Base-by-base conservation (phyloP, 2,329 filamentous ascomycete genomes). In the Cladorrhinum sp. region DNA sequence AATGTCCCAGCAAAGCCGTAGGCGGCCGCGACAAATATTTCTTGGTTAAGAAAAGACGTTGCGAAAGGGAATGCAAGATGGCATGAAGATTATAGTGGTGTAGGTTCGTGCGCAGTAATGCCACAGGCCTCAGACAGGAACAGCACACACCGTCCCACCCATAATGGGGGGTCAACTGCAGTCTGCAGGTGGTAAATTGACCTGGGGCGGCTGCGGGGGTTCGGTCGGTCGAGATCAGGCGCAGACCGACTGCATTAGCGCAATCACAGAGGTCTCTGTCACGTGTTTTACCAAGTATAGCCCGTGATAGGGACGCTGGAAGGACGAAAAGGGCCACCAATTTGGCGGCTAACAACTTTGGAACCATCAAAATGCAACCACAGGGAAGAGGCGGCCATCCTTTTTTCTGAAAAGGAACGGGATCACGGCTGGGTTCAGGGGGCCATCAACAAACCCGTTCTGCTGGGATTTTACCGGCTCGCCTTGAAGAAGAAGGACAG, bases 221-320 rank as follows among this genome's bases (percentile, higher is more conserved):
- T 49, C 55, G 28, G 60, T 59, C 14, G 62, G 63, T 64, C 60
- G 58, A 65, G 64, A 67, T 67, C 63, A 62, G 64, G 61, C 63
- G 62, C 57, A 59, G 55, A 42, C 54, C 54, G 58, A 49, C 23
- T 62, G 59, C 63, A 62, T 65, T 67, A 63, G 62, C 60, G 62
- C 59, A 62, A 57, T 57, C 59, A 56, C 46, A 30, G 58, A 55
- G 49, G 42, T 48, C 52, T 39, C 57, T 62, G 55, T 67, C 66
- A 67, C 65, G 65, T 67, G 66, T 58, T 61, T 24, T 58, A 57
- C 42, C 42, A 46, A 46, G 18, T 46, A 46, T 46, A 46, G 16
- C n/a, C 42, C 7, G 6, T 46, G n/a, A 46, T 48, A 10, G 26
- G 36, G 21, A 50, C 56, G 56, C 57, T 63, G 58, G 62, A 64